These are phyloP conservation scores for Globisporangium irregulare DNA, from an alignment of 352 stramenopile species.

Conservation along the genomic window DNA sequence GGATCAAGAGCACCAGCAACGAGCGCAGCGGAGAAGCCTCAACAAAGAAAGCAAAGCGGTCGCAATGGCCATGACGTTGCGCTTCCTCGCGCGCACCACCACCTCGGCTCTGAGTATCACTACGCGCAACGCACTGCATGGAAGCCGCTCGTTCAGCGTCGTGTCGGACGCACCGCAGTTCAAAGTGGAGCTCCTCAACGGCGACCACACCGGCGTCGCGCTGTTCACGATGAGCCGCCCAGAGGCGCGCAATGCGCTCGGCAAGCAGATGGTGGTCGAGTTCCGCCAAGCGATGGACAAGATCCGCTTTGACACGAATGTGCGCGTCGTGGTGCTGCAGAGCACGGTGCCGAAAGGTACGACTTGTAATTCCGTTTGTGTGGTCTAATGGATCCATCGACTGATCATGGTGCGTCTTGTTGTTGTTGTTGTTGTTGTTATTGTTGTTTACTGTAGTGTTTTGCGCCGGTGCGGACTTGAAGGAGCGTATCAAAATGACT, in stretches of 20 bases:
- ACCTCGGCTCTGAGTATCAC: neutral
- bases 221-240: conserved; percentile 79
- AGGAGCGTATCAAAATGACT: conserved; percentile 89
- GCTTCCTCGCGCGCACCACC: conserved; percentile 10
- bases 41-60: neutral
- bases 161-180: conserved; percentile 34
- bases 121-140: neutral
- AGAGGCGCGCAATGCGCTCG: conserved; percentile 72
- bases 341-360: conserved; percentile 61
- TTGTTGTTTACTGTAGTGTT: conserved; percentile 50
- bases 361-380: neutral
- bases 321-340: conserved; percentile 79
- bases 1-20: neutral
- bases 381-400: neutral
- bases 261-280: conserved; percentile 79
- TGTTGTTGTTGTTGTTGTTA: neutral
- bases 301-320: conserved; percentile 58
- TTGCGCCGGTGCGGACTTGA: conserved; percentile 88
- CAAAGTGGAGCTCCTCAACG: conserved; percentile 56
- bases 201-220: conserved; percentile 54
- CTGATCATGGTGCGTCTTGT: neutral
- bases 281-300: conserved; percentile 65
- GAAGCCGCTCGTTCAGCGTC: conserved; percentile 16
- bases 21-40: neutral
- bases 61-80: conserved; percentile 13